These are phyloP conservation scores for Phytophthora meadii DNA, from an alignment of 352 stramenopile species.

Conservation along the genomic window DNA sequence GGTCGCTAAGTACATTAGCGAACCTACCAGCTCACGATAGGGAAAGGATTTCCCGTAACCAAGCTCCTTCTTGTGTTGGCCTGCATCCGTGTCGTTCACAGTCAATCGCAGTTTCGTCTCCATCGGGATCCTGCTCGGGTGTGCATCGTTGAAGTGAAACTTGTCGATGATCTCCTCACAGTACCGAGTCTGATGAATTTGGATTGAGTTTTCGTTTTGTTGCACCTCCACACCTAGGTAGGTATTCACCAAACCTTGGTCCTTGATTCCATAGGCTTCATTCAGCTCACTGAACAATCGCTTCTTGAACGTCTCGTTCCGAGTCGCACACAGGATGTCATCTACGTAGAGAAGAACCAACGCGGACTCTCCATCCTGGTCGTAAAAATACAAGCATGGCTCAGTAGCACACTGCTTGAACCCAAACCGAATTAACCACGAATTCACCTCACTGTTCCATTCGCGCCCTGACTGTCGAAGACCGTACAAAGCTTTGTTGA, in stretches of 20 bases:
- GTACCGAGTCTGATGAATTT: slow-evolving; percentile 10
- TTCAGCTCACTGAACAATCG: slow-evolving; percentile 26
- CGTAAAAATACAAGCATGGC: slow-evolving; percentile 28
- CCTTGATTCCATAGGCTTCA: slow-evolving; percentile 32
- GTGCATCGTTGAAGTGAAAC: neutral
- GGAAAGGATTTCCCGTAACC: neutral
- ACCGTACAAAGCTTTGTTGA: slow-evolving; percentile 29
- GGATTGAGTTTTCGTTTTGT: slow-evolving; percentile 4
- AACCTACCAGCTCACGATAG: slow-evolving; percentile 25
- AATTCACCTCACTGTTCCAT: slow-evolving; percentile 29
- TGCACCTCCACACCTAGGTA: slow-evolving; percentile 23
- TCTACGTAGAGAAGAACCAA: slow-evolving; percentile 35
- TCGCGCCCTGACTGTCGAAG: slow-evolving; percentile 23
- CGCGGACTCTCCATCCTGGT: slow-evolving; percentile 9
- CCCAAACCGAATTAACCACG: slow-evolving; percentile 13
- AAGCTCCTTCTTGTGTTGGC: slow-evolving; percentile 1
- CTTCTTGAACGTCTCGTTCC: slow-evolving; percentile 18
- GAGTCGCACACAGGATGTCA: slow-evolving; percentile 36
- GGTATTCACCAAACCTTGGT: slow-evolving; percentile 23
- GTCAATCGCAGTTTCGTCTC: neutral
- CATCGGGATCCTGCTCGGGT: neutral
- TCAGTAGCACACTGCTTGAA: slow-evolving; percentile 20
- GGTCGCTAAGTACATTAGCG: slow-evolving; percentile 41
- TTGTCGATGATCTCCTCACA: neutral
- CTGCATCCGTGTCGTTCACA: slow-evolving; percentile 5